Evolutionary conservation across 768 basidiomycete genomes (phyloP), one percentile per base, ranked within the genome.

Genomic region (Hysterangium stoloniferum): DNA sequence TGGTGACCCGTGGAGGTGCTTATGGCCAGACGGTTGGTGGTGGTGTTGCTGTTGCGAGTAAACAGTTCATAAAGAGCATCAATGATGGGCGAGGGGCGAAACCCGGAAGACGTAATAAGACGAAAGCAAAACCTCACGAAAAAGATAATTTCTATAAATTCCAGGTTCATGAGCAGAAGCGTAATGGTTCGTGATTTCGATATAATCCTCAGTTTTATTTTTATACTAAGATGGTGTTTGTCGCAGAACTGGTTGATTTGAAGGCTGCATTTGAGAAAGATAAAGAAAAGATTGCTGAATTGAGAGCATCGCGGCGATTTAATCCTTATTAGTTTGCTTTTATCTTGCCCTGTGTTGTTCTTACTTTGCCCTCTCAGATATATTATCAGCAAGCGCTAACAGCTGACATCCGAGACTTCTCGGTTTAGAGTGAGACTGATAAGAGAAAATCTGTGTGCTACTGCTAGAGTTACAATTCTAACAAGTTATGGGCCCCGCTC

Each of bases 1-100:
- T 97, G 11, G 93, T 97, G 31, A 87, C 84, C n/a, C 76, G 93
- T 32, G 89, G 91, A 4, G 93, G 93, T 11, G 84, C 85, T 19
- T 93, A 93, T 58, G 92, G 93, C 4, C 74, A 89, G 61, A 88
- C 88, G 1, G 70, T 92, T 4, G 92, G 92, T 25, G 90, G 91
- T 12, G 91, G 89, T 1, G 73, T 78, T 31, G 74, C 71, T 1
- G 76, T 84, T 6, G 80, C 79, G 8, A 76, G 70, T 63, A 87
- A 86, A 64, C 68, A 69, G 58, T 59, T 82, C 71, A 57, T 66
- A 46, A 57, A 73, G 58, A 62, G 55, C 13, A 47, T 59, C 48
- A 52, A 57, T 8, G 64, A 61, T 0, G 67, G 64, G 3, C 50
- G 53, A 29, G 45, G 57, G 45, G 59, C 68, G 57, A 48, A 40